phyloP scores from a whole-genome alignment of 2,329 filamentous ascomycete species.

The Xylogone sp. region DNA sequence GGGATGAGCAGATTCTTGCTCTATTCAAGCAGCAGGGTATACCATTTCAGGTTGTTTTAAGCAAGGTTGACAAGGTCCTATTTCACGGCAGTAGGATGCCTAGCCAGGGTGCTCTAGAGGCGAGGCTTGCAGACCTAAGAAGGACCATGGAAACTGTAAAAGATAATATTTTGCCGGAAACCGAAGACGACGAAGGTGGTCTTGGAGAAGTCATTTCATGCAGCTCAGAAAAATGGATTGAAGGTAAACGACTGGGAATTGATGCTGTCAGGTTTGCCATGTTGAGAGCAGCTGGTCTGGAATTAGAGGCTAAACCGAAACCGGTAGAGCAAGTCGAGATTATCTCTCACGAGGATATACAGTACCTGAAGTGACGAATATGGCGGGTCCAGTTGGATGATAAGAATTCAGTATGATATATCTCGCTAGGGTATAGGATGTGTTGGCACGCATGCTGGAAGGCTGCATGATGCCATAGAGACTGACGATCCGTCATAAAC shows the following conservation, averaged over 20 bases:
- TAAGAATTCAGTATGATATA: no score
- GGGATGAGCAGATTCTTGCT: conserved; percentile 53
- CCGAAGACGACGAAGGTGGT: conserved; percentile 34
- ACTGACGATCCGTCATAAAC: no score
- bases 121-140: conserved; percentile 33
- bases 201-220: conserved; percentile 59
- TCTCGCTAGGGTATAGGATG: no score
- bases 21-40: conserved; percentile 53
- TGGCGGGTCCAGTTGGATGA: neutral
- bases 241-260: conserved; percentile 51
- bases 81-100: conserved; percentile 27
- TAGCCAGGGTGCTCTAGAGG: conserved; percentile 26
- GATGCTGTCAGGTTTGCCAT: conserved; percentile 62
- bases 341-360: conserved; percentile 23
- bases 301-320: conserved; percentile 36
- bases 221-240: conserved; percentile 46
- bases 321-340: conserved; percentile 26
- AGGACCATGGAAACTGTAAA: conserved; percentile 34
- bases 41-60: conserved; percentile 62
- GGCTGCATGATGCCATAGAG: no score
- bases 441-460: no score
- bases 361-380: neutral
- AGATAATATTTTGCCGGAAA: conserved; percentile 37
- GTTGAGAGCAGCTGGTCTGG: conserved; percentile 56
- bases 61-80: conserved; percentile 59